Conservation (phyloP, 768 basidiomycete genomes). For the Termitomyces eurrhizus region DNA sequence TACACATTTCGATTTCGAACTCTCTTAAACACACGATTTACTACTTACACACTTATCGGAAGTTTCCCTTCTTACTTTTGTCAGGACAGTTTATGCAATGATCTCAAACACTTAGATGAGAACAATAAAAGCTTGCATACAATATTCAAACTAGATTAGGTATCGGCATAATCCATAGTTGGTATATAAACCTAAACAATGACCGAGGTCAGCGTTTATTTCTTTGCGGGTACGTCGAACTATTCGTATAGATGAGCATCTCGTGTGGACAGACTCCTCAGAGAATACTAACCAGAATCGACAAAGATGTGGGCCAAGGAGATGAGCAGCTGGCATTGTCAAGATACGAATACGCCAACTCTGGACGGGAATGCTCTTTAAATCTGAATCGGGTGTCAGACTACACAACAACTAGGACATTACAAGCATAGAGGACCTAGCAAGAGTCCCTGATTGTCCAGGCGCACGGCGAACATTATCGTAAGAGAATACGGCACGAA, state of each 20-base stretch:
- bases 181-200: neutral
- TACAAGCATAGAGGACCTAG: slow-evolving; percentile 32
- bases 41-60: neutral
- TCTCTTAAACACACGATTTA: neutral
- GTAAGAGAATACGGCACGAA: slow-evolving; percentile 61
- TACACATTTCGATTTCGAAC: neutral
- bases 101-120: neutral
- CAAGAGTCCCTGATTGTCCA: slow-evolving; percentile 60
- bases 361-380: slow-evolving; percentile 41
- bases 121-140: neutral
- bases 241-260: neutral
- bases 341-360: slow-evolving; percentile 54
- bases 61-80: neutral
- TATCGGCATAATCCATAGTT: neutral
- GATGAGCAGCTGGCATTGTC: slow-evolving; percentile 41
- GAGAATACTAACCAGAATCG: slow-evolving; percentile 45
- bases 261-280: neutral
- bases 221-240: neutral
- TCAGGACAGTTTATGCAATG: neutral
- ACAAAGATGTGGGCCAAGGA: slow-evolving; percentile 69
- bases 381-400: slow-evolving; percentile 32
- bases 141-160: neutral
- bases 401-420: neutral
- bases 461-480: slow-evolving; percentile 63
- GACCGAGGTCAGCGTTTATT: neutral